Evolutionary conservation across 495 filamentous ascomycete genomes (phyloP), one percentile per base, ranked within the genome.

Genomic region (Penicillium macrosclerotiorum): DNA sequence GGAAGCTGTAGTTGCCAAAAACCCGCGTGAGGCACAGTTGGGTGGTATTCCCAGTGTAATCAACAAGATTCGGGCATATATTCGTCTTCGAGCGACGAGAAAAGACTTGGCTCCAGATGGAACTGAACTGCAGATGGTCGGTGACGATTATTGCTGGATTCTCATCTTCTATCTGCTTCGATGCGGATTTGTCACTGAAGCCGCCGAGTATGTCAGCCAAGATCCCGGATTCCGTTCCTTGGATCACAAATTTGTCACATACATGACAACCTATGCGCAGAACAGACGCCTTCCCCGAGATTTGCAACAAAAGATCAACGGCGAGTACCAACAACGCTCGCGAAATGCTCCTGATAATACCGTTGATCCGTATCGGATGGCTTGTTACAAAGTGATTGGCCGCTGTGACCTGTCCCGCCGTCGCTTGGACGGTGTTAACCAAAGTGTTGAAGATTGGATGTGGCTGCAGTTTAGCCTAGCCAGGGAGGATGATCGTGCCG

Each of bases 301-400:
- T 32, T 64, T 95, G 46, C 90, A 92, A 53, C 84, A 88, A 50
- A 85, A 86, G 29, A 95, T 95, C 64, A 87, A 84, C 51, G 84
- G 82, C 41, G 90, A 96, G 59, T 97, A 94, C 66, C 87, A 87
- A 49, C 86, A 90, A 54, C 84, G 89, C 31, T 71, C 80, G 14
- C 81, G 87, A 34, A 88, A 91, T 59, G 87, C 89, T 8, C 88
- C 89, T 8, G 89, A 95, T 42, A 84, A 90, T 47, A 84, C 86
- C 11, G 81, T 92, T 51, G 92, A 99, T 71, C 94, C 93, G 27
- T 99, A 93, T 68, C 83, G 90, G 32, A 90, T 95, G 81, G 91
- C 91, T 12, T 96, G 95, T 64, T 97, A 96, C 77, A 97, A 97
- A 68, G 82, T 99, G 43, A 85, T 97, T 55, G 93, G 93, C 35